Evolutionary conservation across 306 rosid species (phyloP).

Genomic region (Dalbergia oliveri): DNA sequence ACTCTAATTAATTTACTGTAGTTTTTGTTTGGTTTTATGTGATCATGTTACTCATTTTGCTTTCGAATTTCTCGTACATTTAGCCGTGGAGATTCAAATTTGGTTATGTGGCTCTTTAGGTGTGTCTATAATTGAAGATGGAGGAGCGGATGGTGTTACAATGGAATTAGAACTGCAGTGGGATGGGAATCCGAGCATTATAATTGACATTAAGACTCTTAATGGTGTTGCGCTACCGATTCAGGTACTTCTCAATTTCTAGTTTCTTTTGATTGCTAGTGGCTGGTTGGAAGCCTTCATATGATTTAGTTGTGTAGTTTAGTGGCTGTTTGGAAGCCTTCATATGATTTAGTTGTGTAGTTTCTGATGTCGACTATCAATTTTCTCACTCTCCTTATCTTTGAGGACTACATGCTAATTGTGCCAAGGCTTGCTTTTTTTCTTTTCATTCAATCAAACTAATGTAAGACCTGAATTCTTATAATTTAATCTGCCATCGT

Average conservation of each 20-base stretch:
- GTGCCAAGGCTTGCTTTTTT: slow-evolving; percentile 21
- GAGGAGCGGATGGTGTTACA: slow-evolving; percentile 64
- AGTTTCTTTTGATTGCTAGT: slow-evolving; percentile 12
- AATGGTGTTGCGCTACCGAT: slow-evolving; percentile 86
- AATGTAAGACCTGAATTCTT: slow-evolving; percentile 10
- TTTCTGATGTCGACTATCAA: too few relatives aligned
- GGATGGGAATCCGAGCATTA: slow-evolving; percentile 97
- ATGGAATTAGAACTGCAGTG: slow-evolving; percentile 98
- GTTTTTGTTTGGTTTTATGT: too few relatives aligned
- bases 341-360: too few relatives aligned
- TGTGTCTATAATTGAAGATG: slow-evolving; percentile 81
- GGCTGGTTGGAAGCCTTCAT: slow-evolving; percentile 24
- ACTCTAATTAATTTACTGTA: too few relatives aligned
- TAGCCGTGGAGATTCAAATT: slow-evolving; percentile 47
- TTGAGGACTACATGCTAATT: too few relatives aligned
- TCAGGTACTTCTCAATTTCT: slow-evolving; percentile 65
- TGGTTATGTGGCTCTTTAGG: slow-evolving; percentile 61
- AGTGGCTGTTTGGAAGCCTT: slow-evolving; percentile 21
- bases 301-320: too few relatives aligned
- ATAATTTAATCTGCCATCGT: slow-evolving; percentile 20
- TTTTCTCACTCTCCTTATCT: too few relatives aligned
- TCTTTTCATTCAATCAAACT: slow-evolving; percentile 39
- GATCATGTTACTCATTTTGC: background rate
- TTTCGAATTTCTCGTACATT: slow-evolving; percentile 14
- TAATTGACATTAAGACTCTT: slow-evolving; percentile 85